A percentile compares a stretch with the other conserved stretches of the same genome.
Conservation (phyloP, 2,329 filamentous ascomycete species). For the Aspergillus spinulosporus region DNA sequence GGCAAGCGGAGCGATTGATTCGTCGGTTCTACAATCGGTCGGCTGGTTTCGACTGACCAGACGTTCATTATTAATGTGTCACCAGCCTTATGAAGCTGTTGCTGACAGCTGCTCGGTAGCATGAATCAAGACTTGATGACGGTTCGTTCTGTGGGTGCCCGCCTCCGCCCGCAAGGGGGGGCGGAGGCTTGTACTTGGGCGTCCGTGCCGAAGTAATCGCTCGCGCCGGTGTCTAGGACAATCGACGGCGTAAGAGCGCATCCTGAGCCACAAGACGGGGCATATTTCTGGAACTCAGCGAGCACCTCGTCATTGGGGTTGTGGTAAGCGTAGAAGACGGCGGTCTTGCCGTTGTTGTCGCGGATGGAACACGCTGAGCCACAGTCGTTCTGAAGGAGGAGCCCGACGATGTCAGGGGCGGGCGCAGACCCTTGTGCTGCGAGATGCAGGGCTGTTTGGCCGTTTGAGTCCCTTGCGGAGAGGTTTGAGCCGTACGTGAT, state of each 20-base stretch:
- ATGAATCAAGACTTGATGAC: neutral
- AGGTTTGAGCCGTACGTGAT: constrained; percentile 3
- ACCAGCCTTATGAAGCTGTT: too few relatives aligned
- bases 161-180: neutral
- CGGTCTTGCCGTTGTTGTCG: constrained; percentile 9
- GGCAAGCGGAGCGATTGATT: too few relatives aligned
- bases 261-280: neutral
- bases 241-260: constrained; percentile 13
- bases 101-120: neutral
- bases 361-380: neutral
- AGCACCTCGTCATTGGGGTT: constrained; percentile 4
- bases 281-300: constrained; percentile 7
- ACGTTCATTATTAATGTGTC: too few relatives aligned
- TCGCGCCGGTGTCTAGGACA: neutral
- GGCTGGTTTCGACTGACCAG: too few relatives aligned
- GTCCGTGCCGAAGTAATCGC: neutral
- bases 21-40: too few relatives aligned
- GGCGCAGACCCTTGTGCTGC: constrained; percentile 10
- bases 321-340: constrained; percentile 17
- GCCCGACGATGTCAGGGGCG: neutral
- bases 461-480: constrained; percentile 2
- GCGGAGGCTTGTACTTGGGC: neutral
- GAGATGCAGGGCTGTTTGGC: constrained; percentile 15
- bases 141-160: neutral
- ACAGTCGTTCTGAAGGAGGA: constrained; percentile 2